Conservation (phyloP, 257 asterid genomes). For the Solanum stenotomum region DNA sequence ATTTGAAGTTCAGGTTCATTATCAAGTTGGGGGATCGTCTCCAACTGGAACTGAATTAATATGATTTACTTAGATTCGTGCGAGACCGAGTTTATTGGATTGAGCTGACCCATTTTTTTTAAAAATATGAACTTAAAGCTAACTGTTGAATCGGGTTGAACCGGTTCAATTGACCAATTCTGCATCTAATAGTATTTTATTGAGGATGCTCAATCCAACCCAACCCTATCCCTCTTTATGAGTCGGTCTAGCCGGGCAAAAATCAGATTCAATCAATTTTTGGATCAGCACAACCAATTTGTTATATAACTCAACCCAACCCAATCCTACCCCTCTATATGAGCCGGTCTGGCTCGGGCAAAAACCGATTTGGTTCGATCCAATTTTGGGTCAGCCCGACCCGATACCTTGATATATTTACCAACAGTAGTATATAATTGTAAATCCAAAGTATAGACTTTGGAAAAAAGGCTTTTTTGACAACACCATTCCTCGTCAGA, state of each 20-base stretch:
- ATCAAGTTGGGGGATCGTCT: neutral
- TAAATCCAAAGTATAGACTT: neutral
- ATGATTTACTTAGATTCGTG: neutral
- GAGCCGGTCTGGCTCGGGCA: neutral
- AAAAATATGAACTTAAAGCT: too few species aligned
- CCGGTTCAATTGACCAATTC: rapidly evolving
- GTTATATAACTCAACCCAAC: neutral
- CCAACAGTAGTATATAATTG: neutral
- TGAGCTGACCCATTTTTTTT: too few species aligned
- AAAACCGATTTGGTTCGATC: neutral
- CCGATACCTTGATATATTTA: neutral
- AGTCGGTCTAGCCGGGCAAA: rapidly evolving
- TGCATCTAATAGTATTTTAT: too few species aligned
- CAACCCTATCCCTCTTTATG: neutral
- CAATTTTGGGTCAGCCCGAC: neutral
- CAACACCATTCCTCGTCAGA: slow-evolving; percentile 24
- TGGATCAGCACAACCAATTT: neutral
- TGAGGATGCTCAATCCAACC: neutral
- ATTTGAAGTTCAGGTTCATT: neutral
- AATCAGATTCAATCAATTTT: too few species aligned
- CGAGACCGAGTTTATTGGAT: too few species aligned
- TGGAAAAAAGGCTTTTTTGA: neutral
- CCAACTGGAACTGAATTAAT: too few species aligned
- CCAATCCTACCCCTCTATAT: neutral
- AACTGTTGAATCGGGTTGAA: neutral